A percentile compares a stretch with the other conserved stretches of the same genome.
These are phyloP conservation scores for Mesembryanthemum crystallinum DNA, from an alignment of 148 eudicot species.

Conservation along the genomic window DNA sequence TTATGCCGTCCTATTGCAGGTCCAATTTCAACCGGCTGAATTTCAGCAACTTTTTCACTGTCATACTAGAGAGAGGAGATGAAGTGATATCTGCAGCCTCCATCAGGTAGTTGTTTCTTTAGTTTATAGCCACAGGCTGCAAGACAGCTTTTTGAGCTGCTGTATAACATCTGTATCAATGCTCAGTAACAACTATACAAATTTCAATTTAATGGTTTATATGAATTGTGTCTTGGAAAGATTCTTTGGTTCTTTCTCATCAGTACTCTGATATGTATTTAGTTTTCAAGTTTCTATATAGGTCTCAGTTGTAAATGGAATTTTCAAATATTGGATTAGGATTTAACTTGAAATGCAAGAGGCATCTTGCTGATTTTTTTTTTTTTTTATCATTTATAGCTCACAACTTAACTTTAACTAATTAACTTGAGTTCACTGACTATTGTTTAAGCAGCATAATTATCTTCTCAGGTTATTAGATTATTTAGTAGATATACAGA, in stretches of 20 bases:
- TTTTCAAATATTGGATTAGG: neutral
- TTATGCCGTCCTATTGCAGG: constrained; percentile 32
- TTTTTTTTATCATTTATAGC: no score
- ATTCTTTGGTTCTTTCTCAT: neutral
- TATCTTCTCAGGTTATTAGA: neutral
- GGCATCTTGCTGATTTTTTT: neutral
- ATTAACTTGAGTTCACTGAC: neutral
- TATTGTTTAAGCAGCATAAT: neutral
- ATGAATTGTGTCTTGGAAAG: neutral
- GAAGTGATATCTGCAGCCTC: constrained; percentile 74
- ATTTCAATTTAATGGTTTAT: neutral
- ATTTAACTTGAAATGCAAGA: neutral
- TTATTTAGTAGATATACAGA: no score
- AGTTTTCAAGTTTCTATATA: neutral
- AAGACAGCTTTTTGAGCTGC: neutral
- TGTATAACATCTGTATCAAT: neutral
- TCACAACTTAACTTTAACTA: no score
- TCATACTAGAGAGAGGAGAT: constrained; percentile 80
- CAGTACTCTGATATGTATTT: neutral
- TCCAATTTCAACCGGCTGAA: constrained; percentile 77
- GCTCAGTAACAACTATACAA: neutral
- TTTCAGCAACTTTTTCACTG: constrained; percentile 63
- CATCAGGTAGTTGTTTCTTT: constrained; percentile 52
- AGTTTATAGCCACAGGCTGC: neutral
- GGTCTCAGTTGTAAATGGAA: neutral